phyloP scores from a whole-genome alignment of 2,329 filamentous ascomycete genomes.

The Botrytis galanthina region DNA sequence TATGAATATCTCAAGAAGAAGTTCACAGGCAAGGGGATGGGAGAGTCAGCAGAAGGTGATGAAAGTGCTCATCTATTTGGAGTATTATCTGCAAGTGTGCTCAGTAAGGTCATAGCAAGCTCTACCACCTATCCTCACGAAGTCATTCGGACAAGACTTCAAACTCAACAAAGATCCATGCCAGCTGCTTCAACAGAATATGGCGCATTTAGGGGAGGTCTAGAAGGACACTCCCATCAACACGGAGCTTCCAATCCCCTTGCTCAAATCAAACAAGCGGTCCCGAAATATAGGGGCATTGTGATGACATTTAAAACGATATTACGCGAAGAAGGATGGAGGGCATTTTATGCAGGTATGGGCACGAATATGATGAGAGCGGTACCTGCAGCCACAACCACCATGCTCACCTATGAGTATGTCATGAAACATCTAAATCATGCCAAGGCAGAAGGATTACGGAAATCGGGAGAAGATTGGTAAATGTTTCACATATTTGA shows the following conservation, averaged over 20 bases:
- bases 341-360: constrained; percentile 94
- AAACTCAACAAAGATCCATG: constrained; percentile 81
- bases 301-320: constrained; percentile 81
- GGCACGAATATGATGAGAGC: constrained; percentile 97
- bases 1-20: constrained; percentile 91
- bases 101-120: constrained; percentile 93
- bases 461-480: constrained; percentile 27
- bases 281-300: constrained; percentile 68
- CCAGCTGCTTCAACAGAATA: constrained; percentile 52
- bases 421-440: constrained; percentile 41
- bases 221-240: constrained; percentile 30
- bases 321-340: constrained; percentile 87
- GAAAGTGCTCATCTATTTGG: constrained; percentile 74
- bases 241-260: constrained; percentile 28
- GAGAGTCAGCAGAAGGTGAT: constrained; percentile 55
- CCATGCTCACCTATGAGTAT: constrained; percentile 95
- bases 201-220: constrained; percentile 43
- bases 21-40: constrained; percentile 89
- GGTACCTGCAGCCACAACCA: constrained; percentile 92
- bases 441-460: constrained; percentile 32
- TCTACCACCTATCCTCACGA: constrained; percentile 97
- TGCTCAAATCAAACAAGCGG: constrained; percentile 38
- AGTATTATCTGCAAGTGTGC: constrained; percentile 81
- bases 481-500: constrained; percentile 12
- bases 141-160: constrained; percentile 86